Conservation (phyloP, 345 rosid genomes). For the Linum lewisii region DNA sequence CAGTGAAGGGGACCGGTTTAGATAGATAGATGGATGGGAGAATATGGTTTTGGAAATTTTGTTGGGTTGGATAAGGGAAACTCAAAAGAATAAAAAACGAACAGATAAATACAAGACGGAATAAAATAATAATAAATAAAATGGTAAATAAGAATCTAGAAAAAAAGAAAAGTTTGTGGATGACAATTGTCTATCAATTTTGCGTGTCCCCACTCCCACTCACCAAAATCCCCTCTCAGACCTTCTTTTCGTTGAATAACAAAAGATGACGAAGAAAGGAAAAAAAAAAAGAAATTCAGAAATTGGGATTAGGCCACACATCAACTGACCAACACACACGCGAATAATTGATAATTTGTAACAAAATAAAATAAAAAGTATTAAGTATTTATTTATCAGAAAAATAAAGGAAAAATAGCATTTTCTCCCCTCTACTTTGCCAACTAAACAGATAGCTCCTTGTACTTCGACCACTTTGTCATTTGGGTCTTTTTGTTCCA, state of each 20-base stretch:
- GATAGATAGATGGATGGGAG: too few species aligned
- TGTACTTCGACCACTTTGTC: too few species aligned
- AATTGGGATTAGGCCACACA: too few species aligned
- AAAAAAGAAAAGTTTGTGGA: conserved; percentile 44
- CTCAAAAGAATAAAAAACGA: background rate
- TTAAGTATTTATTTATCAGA: too few species aligned
- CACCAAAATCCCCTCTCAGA: conserved; percentile 14
- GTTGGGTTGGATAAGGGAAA: background rate
- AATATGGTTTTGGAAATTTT: background rate
- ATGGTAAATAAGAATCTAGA: conserved; percentile 14
- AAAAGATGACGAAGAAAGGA: background rate
- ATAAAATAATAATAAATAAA: conserved; percentile 10
- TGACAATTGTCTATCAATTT: conserved; percentile 38
- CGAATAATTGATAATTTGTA: too few species aligned
- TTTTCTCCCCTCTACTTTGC: too few species aligned
- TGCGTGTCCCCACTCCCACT: conserved; percentile 25
- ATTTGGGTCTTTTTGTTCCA: too few species aligned
- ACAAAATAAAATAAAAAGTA: too few species aligned
- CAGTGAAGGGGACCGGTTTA: background rate
- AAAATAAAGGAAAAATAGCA: too few species aligned
- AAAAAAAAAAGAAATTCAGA: background rate
- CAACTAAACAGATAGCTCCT: too few species aligned
- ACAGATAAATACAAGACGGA: too few species aligned
- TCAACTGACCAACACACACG: too few species aligned
- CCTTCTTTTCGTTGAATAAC: conserved; percentile 8